These are phyloP conservation scores for Paecilomyces dactylethromorphus DNA, from an alignment of 2,329 filamentous ascomycete genomes.

Conservation along the genomic window DNA sequence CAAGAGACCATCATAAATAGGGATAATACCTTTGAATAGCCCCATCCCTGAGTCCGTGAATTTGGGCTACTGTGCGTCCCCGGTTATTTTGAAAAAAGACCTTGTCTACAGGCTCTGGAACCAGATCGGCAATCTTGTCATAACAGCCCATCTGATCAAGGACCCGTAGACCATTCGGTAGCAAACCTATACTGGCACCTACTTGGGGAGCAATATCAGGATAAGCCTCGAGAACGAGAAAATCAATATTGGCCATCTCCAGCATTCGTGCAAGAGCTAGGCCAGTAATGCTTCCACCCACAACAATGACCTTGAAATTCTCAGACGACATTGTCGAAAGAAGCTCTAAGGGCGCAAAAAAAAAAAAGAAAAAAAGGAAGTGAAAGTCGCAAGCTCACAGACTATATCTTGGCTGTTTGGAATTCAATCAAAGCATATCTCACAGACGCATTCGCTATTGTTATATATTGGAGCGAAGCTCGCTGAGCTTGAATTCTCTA, in stretches of 20 bases:
- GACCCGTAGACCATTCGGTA: constrained; percentile 39
- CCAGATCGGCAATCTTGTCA: constrained; percentile 13
- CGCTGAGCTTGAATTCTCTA: too few relatives aligned
- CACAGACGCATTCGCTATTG: too few relatives aligned
- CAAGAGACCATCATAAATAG: neutral
- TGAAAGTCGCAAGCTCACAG: too few relatives aligned
- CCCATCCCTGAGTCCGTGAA: too few relatives aligned
- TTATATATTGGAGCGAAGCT: too few relatives aligned
- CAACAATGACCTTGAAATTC: constrained; percentile 35
- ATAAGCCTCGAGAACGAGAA: constrained; percentile 41
- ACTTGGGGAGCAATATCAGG: constrained; percentile 37
- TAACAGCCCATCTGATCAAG: constrained; percentile 45
- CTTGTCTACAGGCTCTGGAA: constrained; percentile 6
- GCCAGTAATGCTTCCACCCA: constrained; percentile 43
- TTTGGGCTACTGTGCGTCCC: too few relatives aligned
- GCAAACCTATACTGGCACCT: constrained; percentile 43
- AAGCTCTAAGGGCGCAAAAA: too few relatives aligned
- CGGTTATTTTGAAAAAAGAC: constrained; percentile 3
- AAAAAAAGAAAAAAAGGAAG: too few relatives aligned
- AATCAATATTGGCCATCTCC: constrained; percentile 40
- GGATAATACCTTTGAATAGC: neutral
- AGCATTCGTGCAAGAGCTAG: constrained; percentile 41
- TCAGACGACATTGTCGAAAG: constrained; percentile 1
- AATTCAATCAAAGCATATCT: too few relatives aligned
- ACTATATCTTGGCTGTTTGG: too few relatives aligned